Conservation (phyloP, 2,329 filamentous ascomycete genomes). For the Aspergillus candidus region DNA sequence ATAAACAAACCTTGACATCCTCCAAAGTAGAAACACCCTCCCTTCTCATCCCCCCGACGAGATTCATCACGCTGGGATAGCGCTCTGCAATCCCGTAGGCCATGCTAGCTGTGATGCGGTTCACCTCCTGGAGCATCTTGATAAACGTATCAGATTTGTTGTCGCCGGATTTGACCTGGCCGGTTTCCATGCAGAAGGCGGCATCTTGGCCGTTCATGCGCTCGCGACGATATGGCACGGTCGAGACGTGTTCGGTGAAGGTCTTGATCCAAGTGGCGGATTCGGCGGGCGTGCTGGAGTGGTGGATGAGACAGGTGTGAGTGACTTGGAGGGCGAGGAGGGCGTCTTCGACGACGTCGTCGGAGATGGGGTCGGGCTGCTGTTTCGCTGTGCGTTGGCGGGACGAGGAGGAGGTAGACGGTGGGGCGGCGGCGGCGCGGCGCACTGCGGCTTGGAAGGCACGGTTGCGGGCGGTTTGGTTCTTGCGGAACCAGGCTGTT, state of each 20-base stretch:
- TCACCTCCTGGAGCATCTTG: conserved; percentile 70
- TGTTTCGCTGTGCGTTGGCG: conserved; percentile 27
- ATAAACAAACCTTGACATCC: conserved; percentile 43
- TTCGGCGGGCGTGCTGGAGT: conserved; percentile 55
- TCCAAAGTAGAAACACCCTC: conserved; percentile 59
- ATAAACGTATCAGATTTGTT: conserved; percentile 61
- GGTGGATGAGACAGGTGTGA: conserved; percentile 63
- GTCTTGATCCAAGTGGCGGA: conserved; percentile 66
- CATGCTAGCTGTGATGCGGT: conserved; percentile 64
- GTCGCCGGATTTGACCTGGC: conserved; percentile 67
- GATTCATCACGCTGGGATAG: conserved; percentile 52
- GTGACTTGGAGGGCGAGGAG: conserved; percentile 63
- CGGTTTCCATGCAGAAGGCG: conserved; percentile 71
- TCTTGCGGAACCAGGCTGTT: conserved; percentile 60
- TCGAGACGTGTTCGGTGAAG: conserved; percentile 74
- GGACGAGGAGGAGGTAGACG: conserved; percentile 11
- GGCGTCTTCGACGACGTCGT: conserved; percentile 64
- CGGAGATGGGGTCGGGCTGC: conserved; percentile 53
- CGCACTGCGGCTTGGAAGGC: conserved; percentile 62
- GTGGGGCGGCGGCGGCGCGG: conserved; percentile 30
- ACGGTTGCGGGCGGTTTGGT: conserved; percentile 60
- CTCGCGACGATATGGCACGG: conserved; percentile 60
- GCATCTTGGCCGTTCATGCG: conserved; percentile 44
- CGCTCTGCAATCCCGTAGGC: conserved; percentile 62
- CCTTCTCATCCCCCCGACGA: conserved; percentile 55